phyloP scores from a whole-genome alignment of 192 early-diverging fungal species.

The Backusella psychrophila region DNA sequence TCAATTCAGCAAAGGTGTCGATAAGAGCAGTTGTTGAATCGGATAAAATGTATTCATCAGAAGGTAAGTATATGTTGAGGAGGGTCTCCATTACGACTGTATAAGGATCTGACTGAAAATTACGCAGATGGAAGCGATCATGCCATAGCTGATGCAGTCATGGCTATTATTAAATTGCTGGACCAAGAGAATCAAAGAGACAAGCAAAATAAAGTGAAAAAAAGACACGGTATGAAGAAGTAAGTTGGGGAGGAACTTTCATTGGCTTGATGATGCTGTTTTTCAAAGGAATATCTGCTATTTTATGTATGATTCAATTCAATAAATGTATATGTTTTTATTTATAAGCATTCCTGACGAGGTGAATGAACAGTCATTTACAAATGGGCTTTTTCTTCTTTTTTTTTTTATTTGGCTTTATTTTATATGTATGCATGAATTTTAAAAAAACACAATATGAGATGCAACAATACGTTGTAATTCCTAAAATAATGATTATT shows the following conservation, averaged over 20 bases:
- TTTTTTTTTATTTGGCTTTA: not conserved
- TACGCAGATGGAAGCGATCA: not conserved
- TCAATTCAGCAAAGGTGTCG: not conserved
- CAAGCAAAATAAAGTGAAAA: not conserved
- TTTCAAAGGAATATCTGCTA: not conserved
- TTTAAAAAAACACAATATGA: slow-evolving; percentile 24
- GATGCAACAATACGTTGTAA: slow-evolving; percentile 23
- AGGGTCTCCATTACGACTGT: not conserved
- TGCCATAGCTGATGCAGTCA: not conserved
- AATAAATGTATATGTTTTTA: not conserved
- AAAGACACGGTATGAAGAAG: not conserved
- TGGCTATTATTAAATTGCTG: not conserved
- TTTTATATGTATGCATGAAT: not conserved
- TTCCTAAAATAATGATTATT: slow-evolving; percentile 11
- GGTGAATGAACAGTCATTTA: not conserved
- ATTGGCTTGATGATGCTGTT: not conserved
- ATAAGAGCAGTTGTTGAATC: not conserved
- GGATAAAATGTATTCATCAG: not conserved
- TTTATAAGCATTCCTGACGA: not conserved
- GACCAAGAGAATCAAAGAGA: not conserved
- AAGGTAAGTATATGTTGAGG: not conserved
- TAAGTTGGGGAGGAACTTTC: not conserved
- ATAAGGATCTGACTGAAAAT: not conserved
- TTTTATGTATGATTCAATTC: not conserved
- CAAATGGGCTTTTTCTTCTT: not conserved